Evolutionary conservation across 225 moss, liverwort and hornwort species (phyloP).

Genomic region (Ulota crispa): DNA sequence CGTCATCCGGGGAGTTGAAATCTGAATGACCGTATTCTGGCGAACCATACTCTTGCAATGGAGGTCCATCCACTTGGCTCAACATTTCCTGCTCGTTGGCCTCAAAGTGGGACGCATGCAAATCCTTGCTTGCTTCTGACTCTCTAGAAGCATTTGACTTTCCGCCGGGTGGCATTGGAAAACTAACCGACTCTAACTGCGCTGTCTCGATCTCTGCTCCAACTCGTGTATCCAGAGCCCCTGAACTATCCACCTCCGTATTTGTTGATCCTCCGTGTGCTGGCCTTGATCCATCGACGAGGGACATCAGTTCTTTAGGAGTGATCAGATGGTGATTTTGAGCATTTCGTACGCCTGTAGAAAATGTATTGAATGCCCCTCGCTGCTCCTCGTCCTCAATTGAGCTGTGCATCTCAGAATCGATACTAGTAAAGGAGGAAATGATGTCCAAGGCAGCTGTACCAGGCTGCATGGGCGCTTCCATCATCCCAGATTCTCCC

Average conservation of each 20-base stretch:
- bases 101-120: conserved; percentile 39
- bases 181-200: conserved; percentile 53
- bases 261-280: conserved; percentile 44
- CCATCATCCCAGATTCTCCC: conserved; percentile 40
- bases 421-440: conserved; percentile 42
- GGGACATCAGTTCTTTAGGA: conserved; percentile 88
- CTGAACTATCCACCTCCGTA: conserved; percentile 38
- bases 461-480: conserved; percentile 32
- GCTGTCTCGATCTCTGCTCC: conserved; percentile 46
- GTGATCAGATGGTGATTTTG: conserved; percentile 85
- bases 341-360: conserved; percentile 47
- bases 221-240: conserved; percentile 27
- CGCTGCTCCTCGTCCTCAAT: conserved; percentile 76
- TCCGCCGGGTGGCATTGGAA: conserved; percentile 31
- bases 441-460: conserved; percentile 20
- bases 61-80: conserved; percentile 38
- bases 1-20: conserved; percentile 63
- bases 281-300: conserved; percentile 61
- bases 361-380: conserved; percentile 39
- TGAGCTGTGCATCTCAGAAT: conserved; percentile 44
- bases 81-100: conserved; percentile 44
- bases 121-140: conserved; percentile 28
- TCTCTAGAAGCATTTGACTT: conserved; percentile 37
- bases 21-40: conserved; percentile 56
- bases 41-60: conserved; percentile 37